Evolutionary conservation across 148 eudicot genomes (phyloP), one percentile per base, ranked within the genome.

Genomic region (Gaultheria prostrata): DNA sequence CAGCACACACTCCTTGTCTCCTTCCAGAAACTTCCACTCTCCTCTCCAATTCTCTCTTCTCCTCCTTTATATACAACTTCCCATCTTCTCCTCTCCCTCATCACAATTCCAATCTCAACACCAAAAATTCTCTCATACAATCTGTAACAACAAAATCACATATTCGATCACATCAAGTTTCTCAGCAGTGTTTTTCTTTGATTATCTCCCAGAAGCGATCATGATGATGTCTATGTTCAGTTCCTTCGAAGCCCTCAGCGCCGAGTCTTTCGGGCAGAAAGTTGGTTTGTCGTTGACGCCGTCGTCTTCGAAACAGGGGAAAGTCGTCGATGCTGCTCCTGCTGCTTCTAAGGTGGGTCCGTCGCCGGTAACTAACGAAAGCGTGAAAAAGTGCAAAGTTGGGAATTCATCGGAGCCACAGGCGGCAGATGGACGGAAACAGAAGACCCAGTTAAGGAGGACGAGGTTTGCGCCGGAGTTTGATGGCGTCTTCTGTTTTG

Each of bases 401-500:
- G 85, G 80, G 33, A 82, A 54, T 67, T 80, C 84, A 10, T 18
- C 87, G 0, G 33, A 56, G 73, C 79, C 50, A 9, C 39, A 85
- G 28, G 39, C 35, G 8, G 50, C 30, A 6, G 82, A 7, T 5
- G 57, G 82, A 35, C 32, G 54, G 46, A 26, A 15, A 1, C 32
- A n/a, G 32, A 0, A 9, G 24, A 20, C 45, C 57, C 56, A 1
- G 28, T 63, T 8, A 50, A 87, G 72, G 76, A 76, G 80, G 65
- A 76, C 86, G 46, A 86, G 94, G 86, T 90, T 91, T 30, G 92
- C 94, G 54, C 87, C 87, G 84, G 94, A 91, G 88, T 80, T 91
- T 12, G 94, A 91, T 35, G 94, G 94, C 21, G 85, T 91, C 17
- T 80, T 90, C 82, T 89, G 92, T 80, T 91, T 91, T 61, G 94